These are phyloP conservation scores for Ambrosiella cleistominuta DNA, from an alignment of 2,329 filamentous ascomycete species.

Conservation along the genomic window DNA sequence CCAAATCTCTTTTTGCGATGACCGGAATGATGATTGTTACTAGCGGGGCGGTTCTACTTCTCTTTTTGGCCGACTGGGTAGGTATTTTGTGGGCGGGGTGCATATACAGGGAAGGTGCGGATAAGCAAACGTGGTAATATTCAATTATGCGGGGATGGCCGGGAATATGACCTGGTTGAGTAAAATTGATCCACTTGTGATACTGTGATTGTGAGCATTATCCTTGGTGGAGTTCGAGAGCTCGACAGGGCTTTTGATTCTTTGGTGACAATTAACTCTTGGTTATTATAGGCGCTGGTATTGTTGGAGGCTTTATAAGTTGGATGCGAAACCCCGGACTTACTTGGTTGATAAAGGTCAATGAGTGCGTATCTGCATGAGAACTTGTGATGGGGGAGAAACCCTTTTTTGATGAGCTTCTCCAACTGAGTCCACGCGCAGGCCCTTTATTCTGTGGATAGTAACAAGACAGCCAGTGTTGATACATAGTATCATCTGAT, in stretches of 20 bases:
- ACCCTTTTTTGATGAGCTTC: not conserved
- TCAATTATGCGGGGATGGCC: not conserved
- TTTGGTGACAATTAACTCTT: too few species aligned
- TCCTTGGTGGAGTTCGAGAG: too few species aligned
- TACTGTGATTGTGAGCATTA: not conserved
- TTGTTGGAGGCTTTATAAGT: not conserved
- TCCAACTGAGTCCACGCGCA: not conserved
- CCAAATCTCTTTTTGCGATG: not conserved
- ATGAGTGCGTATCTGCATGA: not conserved
- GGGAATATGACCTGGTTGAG: not conserved
- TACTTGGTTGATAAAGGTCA: not conserved
- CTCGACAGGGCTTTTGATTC: not conserved
- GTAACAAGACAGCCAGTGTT: too few species aligned
- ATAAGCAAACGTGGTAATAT: slow-evolving; percentile 9
- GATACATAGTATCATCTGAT: too few species aligned
- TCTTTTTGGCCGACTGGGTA: not conserved
- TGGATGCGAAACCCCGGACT: not conserved
- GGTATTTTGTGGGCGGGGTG: not conserved
- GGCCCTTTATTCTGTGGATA: not conserved
- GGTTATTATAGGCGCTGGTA: too few species aligned
- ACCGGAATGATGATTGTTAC: not conserved
- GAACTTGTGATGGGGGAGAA: not conserved
- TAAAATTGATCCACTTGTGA: not conserved
- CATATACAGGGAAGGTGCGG: not conserved
- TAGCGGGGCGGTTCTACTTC: not conserved